Evolutionary conservation across 805 yeast species (phyloP), one percentile per base, ranked within the genome.

Genomic region (Isabelozyma heimii): DNA sequence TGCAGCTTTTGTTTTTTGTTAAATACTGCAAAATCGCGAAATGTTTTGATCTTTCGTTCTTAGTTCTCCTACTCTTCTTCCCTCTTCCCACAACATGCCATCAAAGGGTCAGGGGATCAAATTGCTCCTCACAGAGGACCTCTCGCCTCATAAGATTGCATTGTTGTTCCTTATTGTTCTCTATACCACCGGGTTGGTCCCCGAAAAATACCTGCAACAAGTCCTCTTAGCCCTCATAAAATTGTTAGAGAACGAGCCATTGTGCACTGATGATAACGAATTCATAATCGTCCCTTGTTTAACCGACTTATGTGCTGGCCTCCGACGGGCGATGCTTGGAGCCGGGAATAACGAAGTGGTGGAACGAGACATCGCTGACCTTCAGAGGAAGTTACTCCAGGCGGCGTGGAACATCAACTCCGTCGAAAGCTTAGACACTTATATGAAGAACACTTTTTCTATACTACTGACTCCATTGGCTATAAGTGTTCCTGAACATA

Each of bases 121-220:
- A 47, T 54, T 69, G 26, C 53, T 69, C 10, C 56, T 70, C 30
- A 59, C 73, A 3, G 77, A 72, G 47, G 75, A 67, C 47, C 51
- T 84, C 26, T 77, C 85, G 5, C 83, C 88, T 0, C 75, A 80
- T 48, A 82, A 80, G 53, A 63, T 84, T 0, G 79, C 83, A 1
- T 54, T 83, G 1, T 55, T 83, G 8, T 63, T 76, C 2, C 57
- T 84, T 12, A 70, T 83, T 5, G 72, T 72, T 13, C 76, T 77
- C 0, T 79, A 80, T 54, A 70, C 82, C 42, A 59, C 70, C 10
- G 70, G 70, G 8, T 60, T 61, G 13, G 52, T 78, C 1, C 82
- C 81, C 2, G 49, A 60, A 13, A 56, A 61, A 17, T 60, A 69
- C 15, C 62, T 67, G 26, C 69, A 78, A 2, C 73, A 77, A 0